Conservation (phyloP, 768 basidiomycete species). For the Pisolithus marmoratus region DNA sequence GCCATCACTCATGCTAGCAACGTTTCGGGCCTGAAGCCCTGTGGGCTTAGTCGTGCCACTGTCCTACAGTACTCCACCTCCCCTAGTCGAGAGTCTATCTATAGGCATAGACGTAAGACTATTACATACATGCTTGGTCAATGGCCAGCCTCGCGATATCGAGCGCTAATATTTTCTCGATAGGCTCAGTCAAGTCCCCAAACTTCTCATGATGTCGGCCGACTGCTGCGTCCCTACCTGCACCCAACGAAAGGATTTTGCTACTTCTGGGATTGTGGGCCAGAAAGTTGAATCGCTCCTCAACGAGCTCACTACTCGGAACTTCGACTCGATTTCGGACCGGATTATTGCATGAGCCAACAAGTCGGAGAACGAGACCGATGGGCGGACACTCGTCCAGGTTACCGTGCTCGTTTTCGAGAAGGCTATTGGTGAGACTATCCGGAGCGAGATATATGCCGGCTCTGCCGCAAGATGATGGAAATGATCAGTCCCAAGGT, state of each 20-base stretch:
- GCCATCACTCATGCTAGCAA: too few relatives aligned
- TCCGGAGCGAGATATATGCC: constrained; percentile 98
- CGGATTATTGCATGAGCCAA: constrained; percentile 96
- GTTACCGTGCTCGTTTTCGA: constrained; percentile 96
- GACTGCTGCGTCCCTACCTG: constrained; percentile 71
- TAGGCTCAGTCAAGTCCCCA: too few relatives aligned
- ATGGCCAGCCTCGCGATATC: too few relatives aligned
- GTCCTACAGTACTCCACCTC: too few relatives aligned
- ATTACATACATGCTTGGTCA: too few relatives aligned
- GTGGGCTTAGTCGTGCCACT: too few relatives aligned
- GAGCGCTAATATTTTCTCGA: too few relatives aligned
- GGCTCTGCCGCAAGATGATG: constrained; percentile 93
- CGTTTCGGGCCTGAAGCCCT: too few relatives aligned
- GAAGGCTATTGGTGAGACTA: constrained; percentile 94
- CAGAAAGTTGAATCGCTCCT: constrained; percentile 87
- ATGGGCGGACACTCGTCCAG: constrained; percentile 90
- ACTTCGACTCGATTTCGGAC: constrained; percentile 92
- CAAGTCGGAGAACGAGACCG: constrained; percentile 85
- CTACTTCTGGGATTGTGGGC: constrained; percentile 82
- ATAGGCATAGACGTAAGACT: too few relatives aligned
- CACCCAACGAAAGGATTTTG: constrained; percentile 49
- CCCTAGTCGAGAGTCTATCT: too few relatives aligned
- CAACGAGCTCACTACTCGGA: constrained; percentile 96
- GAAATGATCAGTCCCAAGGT: constrained; percentile 85
- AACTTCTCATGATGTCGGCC: constrained; percentile 36